phyloP scores from a whole-genome alignment of 352 stramenopile species.

The Pythium angustatum region DNA sequence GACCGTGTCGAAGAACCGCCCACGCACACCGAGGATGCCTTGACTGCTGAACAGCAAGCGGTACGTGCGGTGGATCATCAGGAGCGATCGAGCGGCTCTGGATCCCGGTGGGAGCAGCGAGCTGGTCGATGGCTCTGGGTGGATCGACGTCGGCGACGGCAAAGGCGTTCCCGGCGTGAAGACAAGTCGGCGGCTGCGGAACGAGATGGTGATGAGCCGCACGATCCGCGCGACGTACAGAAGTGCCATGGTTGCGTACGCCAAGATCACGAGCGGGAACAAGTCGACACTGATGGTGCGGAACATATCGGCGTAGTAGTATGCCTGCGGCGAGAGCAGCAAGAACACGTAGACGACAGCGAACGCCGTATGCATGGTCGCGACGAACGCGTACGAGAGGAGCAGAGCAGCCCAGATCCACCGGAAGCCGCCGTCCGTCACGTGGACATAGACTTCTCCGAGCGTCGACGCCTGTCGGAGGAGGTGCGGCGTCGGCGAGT shows the following conservation, averaged over 20 bases:
- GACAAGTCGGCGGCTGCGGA: background rate
- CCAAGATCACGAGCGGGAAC: background rate
- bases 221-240: background rate
- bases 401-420: background rate
- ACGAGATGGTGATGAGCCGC: background rate
- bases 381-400: background rate
- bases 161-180: background rate
- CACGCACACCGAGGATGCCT: no score
- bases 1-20: conserved; percentile 28
- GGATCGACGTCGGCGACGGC: background rate
- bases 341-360: background rate
- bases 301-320: conserved; percentile 24
- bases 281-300: background rate
- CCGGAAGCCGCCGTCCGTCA: background rate
- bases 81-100: no score
- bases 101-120: no score
- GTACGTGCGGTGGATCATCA: background rate
- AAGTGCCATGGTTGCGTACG: background rate
- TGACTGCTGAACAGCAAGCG: conserved; percentile 3
- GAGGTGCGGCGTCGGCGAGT: background rate
- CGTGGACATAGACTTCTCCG: background rate
- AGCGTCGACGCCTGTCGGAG: background rate
- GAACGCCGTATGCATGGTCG: background rate
- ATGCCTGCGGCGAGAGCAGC: background rate
- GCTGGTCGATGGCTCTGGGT: no score